phyloP scores from a whole-genome alignment of 2,329 filamentous ascomycete genomes.

The Teratosphaeriaceae sp. region DNA sequence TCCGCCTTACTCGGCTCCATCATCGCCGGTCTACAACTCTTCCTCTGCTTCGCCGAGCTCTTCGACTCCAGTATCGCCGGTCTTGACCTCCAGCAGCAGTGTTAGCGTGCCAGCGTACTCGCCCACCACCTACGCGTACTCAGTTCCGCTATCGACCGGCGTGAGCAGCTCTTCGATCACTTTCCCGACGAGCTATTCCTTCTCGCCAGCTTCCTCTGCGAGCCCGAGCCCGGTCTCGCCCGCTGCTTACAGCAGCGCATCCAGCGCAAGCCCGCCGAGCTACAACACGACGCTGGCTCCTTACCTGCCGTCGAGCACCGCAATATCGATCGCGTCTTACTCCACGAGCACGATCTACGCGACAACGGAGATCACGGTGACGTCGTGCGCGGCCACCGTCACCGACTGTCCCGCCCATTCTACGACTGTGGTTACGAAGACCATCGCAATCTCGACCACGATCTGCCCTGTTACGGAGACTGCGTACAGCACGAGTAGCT shows the following conservation, averaged over 20 bases:
- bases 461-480: constrained; percentile 30
- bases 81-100: not conserved
- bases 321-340: constrained; percentile 3
- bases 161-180: not conserved
- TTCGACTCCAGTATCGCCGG: constrained; percentile 1
- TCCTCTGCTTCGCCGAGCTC: not conserved
- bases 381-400: constrained; percentile 13
- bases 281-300: constrained; percentile 1
- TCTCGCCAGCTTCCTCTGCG: not conserved
- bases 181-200: constrained; percentile 1
- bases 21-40: not conserved
- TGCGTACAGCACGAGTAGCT: constrained; percentile 1
- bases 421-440: constrained; percentile 28
- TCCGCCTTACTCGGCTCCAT: not conserved
- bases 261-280: constrained; percentile 4
- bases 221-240: constrained; percentile 9
- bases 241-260: constrained; percentile 2
- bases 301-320: constrained; percentile 1
- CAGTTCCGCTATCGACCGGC: constrained; percentile 1
- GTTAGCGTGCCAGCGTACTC: not conserved
- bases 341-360: constrained; percentile 15
- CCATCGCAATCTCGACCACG: constrained; percentile 33
- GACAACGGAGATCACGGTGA: constrained; percentile 16
- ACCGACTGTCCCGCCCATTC: constrained; percentile 18
- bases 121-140: not conserved